phyloP scores from a whole-genome alignment of 306 rosid genomes.

The Ormosia emarginata region DNA sequence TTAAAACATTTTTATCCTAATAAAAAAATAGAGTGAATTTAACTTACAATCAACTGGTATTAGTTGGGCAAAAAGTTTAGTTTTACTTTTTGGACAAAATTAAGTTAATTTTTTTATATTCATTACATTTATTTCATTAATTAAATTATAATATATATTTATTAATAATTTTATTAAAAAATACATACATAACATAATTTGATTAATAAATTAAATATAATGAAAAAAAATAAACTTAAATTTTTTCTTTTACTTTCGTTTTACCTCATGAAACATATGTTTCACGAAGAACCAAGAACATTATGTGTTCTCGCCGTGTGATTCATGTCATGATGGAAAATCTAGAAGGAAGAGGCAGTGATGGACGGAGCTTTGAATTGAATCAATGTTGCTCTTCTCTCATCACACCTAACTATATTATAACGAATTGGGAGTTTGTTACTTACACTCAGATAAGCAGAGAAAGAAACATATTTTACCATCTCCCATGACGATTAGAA shows the following conservation, averaged over 20 bases:
- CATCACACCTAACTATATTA: neutral
- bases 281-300: neutral
- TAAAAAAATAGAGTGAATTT: neutral
- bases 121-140: too few species aligned
- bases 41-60: neutral
- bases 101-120: too few species aligned
- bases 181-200: too few species aligned
- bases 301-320: neutral
- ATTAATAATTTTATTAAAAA: too few species aligned
- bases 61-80: neutral
- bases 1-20: too few species aligned
- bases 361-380: neutral
- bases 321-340: neutral
- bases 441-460: neutral
- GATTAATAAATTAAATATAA: too few species aligned
- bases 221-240: too few species aligned
- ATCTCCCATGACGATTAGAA: neutral
- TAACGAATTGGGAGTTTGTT: too few species aligned
- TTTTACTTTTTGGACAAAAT: neutral
- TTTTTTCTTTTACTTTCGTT: neutral
- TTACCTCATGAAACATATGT: neutral
- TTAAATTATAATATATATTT: too few species aligned
- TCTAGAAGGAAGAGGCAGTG: neutral
- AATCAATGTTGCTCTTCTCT: neutral
- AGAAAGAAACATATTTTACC: neutral